Evolutionary conservation across 2,329 filamentous ascomycete genomes (phyloP).

Genomic region (Chaetomium globosum): DNA sequence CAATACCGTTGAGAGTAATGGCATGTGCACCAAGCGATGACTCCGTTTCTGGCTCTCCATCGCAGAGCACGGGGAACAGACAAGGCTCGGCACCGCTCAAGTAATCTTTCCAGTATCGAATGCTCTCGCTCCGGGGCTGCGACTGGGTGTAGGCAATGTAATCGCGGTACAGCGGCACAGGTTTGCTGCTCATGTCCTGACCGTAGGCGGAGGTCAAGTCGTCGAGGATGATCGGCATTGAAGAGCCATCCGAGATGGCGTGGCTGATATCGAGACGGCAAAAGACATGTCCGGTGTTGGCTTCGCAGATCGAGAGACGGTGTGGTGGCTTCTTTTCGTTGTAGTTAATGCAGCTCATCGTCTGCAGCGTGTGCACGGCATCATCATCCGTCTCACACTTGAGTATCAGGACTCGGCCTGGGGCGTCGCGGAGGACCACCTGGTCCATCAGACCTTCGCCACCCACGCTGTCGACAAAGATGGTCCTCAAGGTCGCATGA

Average conservation of each 20-base stretch:
- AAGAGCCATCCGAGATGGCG: conserved; percentile 54
- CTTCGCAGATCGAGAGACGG: conserved; percentile 30
- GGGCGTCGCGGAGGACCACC: conserved; percentile 36
- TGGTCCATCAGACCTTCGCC: conserved; percentile 40
- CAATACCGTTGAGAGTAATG: conserved; percentile 22
- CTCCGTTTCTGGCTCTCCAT: conserved; percentile 17
- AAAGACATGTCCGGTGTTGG: conserved; percentile 21
- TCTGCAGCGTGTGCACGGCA: conserved; percentile 13
- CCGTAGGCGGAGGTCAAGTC: conserved; percentile 40
- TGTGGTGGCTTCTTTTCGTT: conserved; percentile 33
- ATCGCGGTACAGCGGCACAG: conserved; percentile 32
- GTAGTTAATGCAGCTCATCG: conserved; percentile 27
- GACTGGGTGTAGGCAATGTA: conserved; percentile 32
- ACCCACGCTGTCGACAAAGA: conserved; percentile 41
- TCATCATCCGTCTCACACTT: conserved; percentile 20
- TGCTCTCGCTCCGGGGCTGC: conserved; percentile 31
- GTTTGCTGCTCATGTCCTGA: conserved; percentile 12
- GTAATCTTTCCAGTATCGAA: conserved; percentile 39
- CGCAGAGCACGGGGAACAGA: conserved; percentile 37
- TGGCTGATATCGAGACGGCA: conserved; percentile 49
- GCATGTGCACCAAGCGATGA: conserved; percentile 33
- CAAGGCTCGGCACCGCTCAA: conserved; percentile 38
- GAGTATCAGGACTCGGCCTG: conserved; percentile 24
- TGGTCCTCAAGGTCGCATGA: conserved; percentile 41
- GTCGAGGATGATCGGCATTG: conserved; percentile 45